Percentiles rank a stretch among this genome's conserved stretches.
Evolutionary conservation across 495 filamentous ascomycete species (phyloP).

Genomic region (Penicillium atrosanguineum): DNA sequence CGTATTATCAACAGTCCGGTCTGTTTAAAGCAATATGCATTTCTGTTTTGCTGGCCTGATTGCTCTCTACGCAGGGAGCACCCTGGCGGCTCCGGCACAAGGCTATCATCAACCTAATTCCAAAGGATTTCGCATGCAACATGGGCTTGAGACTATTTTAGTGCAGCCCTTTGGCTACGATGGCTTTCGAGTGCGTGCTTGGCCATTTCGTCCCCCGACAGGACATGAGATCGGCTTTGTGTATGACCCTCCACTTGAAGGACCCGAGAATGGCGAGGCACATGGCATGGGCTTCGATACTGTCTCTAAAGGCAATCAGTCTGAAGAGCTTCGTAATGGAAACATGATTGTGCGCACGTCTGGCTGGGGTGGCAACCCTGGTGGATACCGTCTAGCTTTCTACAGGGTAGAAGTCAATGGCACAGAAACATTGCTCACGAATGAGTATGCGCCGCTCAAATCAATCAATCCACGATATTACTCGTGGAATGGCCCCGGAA

Average conservation of each 20-base stretch:
- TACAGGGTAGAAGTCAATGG: conserved; percentile 24
- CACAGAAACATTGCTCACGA: conserved; percentile 26
- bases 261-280: conserved; percentile 23
- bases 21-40: conserved; percentile 4
- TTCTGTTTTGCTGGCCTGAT: conserved; percentile 1
- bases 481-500: conserved; percentile 22
- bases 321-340: conserved; percentile 23
- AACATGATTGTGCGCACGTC: conserved; percentile 28
- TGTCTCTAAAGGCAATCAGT: conserved; percentile 16
- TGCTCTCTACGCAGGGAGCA: background rate
- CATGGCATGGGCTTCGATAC: conserved; percentile 24
- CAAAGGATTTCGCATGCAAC: conserved; percentile 28
- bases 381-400: conserved; percentile 28
- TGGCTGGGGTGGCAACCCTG: conserved; percentile 24
- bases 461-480: conserved; percentile 30
- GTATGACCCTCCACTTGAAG: conserved; percentile 31
- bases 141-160: conserved; percentile 29
- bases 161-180: conserved; percentile 34
- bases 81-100: conserved; percentile 2
- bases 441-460: conserved; percentile 33
- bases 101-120: conserved; percentile 18
- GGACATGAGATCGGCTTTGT: conserved; percentile 27
- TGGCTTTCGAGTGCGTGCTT: conserved; percentile 29
- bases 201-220: conserved; percentile 26
- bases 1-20: background rate